Conservation (phyloP, 2,329 filamentous ascomycete genomes). For the Cercospora berteroae region DNA sequence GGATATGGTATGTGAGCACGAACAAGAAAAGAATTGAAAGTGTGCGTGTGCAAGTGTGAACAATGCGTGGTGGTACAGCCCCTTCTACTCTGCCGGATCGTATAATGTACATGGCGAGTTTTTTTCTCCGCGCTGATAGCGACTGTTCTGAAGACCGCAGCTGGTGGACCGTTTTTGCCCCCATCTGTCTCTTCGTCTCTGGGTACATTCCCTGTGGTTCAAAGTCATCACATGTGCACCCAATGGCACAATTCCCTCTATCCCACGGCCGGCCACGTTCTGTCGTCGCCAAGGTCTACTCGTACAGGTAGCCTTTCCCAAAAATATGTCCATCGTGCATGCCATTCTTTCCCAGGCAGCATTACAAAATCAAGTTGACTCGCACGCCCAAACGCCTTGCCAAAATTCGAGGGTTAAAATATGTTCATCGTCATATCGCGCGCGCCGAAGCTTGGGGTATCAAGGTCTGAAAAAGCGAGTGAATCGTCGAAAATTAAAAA, state of each 20-base stretch:
- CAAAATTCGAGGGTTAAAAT: neutral
- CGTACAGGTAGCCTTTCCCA: neutral
- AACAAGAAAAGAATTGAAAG: neutral
- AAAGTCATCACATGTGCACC: neutral
- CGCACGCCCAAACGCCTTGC: constrained; percentile 24
- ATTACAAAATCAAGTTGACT: neutral
- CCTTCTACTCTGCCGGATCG: neutral
- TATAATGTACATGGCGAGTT: constrained; percentile 20
- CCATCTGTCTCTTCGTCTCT: neutral
- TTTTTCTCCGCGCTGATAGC: constrained; percentile 19
- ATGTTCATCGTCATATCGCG: neutral
- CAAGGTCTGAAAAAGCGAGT: constrained; percentile 37
- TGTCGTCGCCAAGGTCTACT: constrained; percentile 4
- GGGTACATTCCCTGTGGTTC: neutral
- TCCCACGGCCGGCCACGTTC: neutral
- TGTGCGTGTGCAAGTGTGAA: neutral
- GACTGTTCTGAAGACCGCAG: constrained; percentile 5
- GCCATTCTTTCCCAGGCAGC: constrained; percentile 4
- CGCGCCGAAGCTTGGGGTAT: constrained; percentile 32
- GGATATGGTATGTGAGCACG: neutral
- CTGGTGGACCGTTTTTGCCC: neutral
- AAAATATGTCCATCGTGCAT: constrained; percentile 9
- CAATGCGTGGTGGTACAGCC: neutral
- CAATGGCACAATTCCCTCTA: neutral
- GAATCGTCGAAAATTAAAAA: constrained; percentile 31